Base-by-base conservation (phyloP, 257 asterid species). In the Forsythia suspensa region DNA sequence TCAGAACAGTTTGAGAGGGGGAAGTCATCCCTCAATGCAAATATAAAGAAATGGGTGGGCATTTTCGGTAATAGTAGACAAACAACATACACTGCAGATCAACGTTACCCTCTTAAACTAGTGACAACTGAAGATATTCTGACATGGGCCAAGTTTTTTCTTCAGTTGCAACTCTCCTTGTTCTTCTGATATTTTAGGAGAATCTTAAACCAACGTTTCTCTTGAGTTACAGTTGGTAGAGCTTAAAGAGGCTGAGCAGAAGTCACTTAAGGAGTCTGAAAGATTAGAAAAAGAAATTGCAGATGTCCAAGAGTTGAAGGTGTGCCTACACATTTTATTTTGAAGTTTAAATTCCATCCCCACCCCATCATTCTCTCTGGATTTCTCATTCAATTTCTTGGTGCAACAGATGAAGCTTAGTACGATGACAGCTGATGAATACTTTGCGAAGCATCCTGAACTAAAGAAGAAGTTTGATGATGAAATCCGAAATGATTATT, bases 391-490 rank as follows among this genome's bases (percentile, higher is more conserved):
- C 72, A 3, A 57, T 70, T 68, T 79, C 57, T 82, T 83, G 85
- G 76, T 82, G 77, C 73, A 71, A 83, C 96, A 94, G 98, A 85
- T 76, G 36, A 92, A 88, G 86, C 89, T 93, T 38, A 91, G 98
- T 71, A 95, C 98, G 72, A 95, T 93, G 98, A 95, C 98, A 51
- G 98, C 98, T 29, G 98, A 95, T 24, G 98, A 95, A 74, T 95
- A 95, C 89, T 95, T 95, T 36, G 97, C 82, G 76, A 92, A 95
- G 91, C 96, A 90, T 82, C 98, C 98, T 4, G 98, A 95, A 86
- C 91, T 94, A 80, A 94, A 85, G 94, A 88, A 91, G 92, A 83
- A 85, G 86, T 89, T 89, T 65, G 93, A 89, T 75, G 93, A 89
- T 13, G 93, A 89, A 85, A 85, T 89, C 65, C 84, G 93, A 67